Percentiles rank a stretch among this genome's conserved stretches.
phyloP scores from a whole-genome alignment of 352 stramenopile species.

The Phytophthora pseudosyringae region DNA sequence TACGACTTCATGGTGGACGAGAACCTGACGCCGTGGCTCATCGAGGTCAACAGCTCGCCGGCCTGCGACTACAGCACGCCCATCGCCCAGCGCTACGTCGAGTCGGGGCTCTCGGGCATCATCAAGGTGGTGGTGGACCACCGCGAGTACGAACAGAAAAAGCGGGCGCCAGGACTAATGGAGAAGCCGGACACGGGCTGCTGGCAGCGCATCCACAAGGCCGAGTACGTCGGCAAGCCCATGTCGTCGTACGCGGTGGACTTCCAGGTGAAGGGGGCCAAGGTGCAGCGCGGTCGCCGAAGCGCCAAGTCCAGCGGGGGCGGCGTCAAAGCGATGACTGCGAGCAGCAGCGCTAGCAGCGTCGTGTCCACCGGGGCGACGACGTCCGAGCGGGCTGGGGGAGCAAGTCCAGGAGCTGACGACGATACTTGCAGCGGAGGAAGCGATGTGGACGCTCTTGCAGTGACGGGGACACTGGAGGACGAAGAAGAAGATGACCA shows the following conservation, averaged over 20 bases:
- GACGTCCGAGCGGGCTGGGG: background rate
- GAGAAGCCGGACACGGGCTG: slow-evolving; percentile 64
- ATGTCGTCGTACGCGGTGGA: slow-evolving; percentile 69
- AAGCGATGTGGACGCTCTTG: background rate
- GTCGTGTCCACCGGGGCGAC: background rate
- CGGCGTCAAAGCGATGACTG: slow-evolving; percentile 1
- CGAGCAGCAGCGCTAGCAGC: slow-evolving; percentile 10
- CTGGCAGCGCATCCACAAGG: slow-evolving; percentile 71
- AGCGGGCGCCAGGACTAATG: slow-evolving; percentile 34
- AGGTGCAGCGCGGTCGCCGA: slow-evolving; percentile 43
- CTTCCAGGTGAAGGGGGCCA: slow-evolving; percentile 71
- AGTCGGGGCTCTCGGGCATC: slow-evolving; percentile 83
- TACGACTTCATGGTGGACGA: slow-evolving; percentile 96
- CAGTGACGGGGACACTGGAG: slow-evolving; percentile 1
- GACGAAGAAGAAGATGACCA: background rate
- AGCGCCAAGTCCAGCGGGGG: slow-evolving; percentile 3
- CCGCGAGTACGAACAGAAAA: slow-evolving; percentile 66
- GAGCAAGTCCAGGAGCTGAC: slow-evolving; percentile 2
- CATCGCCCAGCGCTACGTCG: slow-evolving; percentile 90
- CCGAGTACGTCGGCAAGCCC: slow-evolving; percentile 69
- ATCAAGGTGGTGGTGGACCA: slow-evolving; percentile 92
- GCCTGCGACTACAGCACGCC: slow-evolving; percentile 94
- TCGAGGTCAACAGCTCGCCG: slow-evolving; percentile 94
- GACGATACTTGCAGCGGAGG: background rate
- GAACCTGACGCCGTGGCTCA: slow-evolving; percentile 86